Percentiles rank a stretch among this genome's conserved stretches.
Evolutionary conservation across 2,329 filamentous ascomycete species (phyloP).

Genomic region (Xylaria sp.): DNA sequence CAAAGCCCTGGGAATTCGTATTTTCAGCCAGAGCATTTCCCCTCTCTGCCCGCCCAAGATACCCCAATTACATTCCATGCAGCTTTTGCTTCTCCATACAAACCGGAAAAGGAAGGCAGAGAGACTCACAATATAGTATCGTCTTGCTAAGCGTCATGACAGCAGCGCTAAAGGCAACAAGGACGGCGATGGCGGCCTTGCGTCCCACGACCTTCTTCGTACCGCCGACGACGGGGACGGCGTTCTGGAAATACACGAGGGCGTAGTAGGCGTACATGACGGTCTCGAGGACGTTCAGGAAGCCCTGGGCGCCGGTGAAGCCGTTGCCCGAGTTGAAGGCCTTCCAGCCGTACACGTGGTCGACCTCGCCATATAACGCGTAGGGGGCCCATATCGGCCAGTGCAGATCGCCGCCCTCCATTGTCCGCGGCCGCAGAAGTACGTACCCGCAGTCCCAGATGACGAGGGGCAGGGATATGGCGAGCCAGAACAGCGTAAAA

Average conservation of each 20-base stretch:
- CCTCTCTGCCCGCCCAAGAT: not conserved
- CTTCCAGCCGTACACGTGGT: slow-evolving; percentile 84
- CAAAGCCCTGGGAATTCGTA: slow-evolving; percentile 58
- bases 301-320: slow-evolving; percentile 80
- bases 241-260: slow-evolving; percentile 49
- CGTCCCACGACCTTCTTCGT: slow-evolving; percentile 56
- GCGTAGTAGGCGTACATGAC: slow-evolving; percentile 71
- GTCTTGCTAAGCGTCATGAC: slow-evolving; percentile 73
- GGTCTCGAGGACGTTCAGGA: slow-evolving; percentile 76
- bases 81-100: not conserved
- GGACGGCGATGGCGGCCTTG: slow-evolving; percentile 57
- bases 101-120: slow-evolving; percentile 30
- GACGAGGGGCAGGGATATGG: slow-evolving; percentile 80
- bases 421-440: slow-evolving; percentile 80
- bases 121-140: slow-evolving; percentile 66
- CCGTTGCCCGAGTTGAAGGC: slow-evolving; percentile 75
- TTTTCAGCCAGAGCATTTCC: slow-evolving; percentile 10
- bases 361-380: slow-evolving; percentile 80
- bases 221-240: slow-evolving; percentile 43
- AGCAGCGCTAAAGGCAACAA: slow-evolving; percentile 64
- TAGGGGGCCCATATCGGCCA: slow-evolving; percentile 81
- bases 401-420: slow-evolving; percentile 81
- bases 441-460: slow-evolving; percentile 86
- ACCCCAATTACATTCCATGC: not conserved
- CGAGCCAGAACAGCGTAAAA: slow-evolving; percentile 74